Evolutionary conservation across 805 yeast genomes (phyloP), one percentile per base, ranked within the genome.

Genomic region (Cyberlindnera japonica): DNA sequence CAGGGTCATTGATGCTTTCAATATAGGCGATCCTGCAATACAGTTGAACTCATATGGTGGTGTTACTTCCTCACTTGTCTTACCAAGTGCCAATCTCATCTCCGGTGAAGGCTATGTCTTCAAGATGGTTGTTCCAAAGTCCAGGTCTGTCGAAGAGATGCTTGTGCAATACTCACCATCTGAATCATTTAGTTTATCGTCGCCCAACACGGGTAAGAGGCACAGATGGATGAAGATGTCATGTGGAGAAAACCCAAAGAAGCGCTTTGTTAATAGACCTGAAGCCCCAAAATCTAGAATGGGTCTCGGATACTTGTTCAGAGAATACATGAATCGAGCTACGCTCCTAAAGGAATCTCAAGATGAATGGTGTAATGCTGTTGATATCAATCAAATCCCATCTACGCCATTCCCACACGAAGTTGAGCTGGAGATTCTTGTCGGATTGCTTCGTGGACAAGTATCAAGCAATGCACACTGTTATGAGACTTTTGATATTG

Each of bases 161-260:
- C 38, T 40, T 8, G 31, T 40, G 15, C 38, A 40, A 27, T 40
- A 24, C 20, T 25, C 28, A 20, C 31, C 35, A 11, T 6, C 32
- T 6, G 10, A 16, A n/a, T 3, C 25, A 6, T 10, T n/a, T 7
- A 18, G 11, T 22, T 8, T 9, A 22, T 22, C 33, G 5, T 30
- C 41, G 7, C 43, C 43, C 16, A 40, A 40, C 23, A 17, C 18
- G 3, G 43, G 43, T 3, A 35, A 29, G 21, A 34, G 43, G 30
- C 38, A 30, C 35, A 28, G 43, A 24, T 40, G 38, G 38, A 40
- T 40, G 43, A 40, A 40, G 38, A 40, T 40, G 43, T 38, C 43
- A 5, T 40, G 43, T 33, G 43, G 43, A 16, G 43, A 40, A 15
- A 40, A 40, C 15, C 43, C 43, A 18, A 40, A 35, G 35, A 40